Percentiles rank a stretch among this genome's conserved stretches.
phyloP scores from a whole-genome alignment of 768 basidiomycete genomes.

The Russula sp. region DNA sequence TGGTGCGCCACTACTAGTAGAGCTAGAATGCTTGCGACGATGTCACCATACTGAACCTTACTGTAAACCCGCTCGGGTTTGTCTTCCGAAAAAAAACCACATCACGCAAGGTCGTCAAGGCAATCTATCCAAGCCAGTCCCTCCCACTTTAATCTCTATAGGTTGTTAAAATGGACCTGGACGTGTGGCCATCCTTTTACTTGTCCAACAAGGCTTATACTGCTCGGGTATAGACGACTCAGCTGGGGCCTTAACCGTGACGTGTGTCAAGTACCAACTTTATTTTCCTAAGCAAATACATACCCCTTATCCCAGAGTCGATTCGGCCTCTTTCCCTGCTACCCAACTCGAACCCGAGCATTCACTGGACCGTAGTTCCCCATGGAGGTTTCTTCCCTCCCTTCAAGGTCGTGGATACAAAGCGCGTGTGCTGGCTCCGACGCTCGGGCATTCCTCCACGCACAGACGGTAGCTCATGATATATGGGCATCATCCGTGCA shows the following conservation, averaged over 20 bases:
- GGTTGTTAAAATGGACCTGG: not conserved
- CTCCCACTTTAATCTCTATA: constrained; percentile 8
- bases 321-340: not conserved
- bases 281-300: not conserved
- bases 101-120: constrained; percentile 35
- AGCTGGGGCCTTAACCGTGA: constrained; percentile 22
- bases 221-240: not conserved
- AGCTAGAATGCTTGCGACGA: not conserved
- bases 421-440: not conserved
- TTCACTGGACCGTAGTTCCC: not conserved
- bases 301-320: not conserved
- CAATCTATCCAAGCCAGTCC: constrained; percentile 33
- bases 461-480: constrained; percentile 27
- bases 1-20: too few relatives aligned
- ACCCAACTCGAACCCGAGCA: not conserved
- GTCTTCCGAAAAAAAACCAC: constrained; percentile 31
- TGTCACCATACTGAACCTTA: not conserved
- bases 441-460: constrained; percentile 25
- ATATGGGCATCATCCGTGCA: constrained; percentile 34
- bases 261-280: not conserved
- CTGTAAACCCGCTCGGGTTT: not conserved
- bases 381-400: not conserved
- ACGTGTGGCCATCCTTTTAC: constrained; percentile 27
- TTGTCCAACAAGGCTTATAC: constrained; percentile 32
- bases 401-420: not conserved